These are phyloP conservation scores for Monosporozyma siamensis DNA, from an alignment of 805 yeast species.

Conservation along the genomic window DNA sequence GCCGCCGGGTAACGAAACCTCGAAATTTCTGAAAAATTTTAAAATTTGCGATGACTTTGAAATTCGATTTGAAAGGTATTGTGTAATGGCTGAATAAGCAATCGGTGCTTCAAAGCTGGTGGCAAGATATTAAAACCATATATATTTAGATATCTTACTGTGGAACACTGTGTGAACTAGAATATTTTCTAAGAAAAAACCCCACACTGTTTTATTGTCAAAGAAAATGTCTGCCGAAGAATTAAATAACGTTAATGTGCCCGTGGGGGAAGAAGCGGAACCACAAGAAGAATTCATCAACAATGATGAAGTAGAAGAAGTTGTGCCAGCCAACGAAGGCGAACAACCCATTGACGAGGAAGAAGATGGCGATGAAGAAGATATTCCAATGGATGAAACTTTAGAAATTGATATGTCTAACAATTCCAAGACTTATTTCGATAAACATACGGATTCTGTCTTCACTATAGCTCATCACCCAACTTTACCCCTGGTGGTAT, in stretches of 20 bases:
- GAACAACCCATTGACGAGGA: constrained; percentile 28
- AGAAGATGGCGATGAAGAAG: constrained; percentile 33
- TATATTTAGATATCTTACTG: too few relatives aligned
- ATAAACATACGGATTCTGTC: constrained; percentile 79
- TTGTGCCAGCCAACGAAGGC: constrained; percentile 27
- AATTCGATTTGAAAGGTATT: neutral
- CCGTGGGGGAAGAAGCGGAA: constrained; percentile 8
- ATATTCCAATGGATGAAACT: constrained; percentile 28
- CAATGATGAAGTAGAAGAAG: constrained; percentile 37
- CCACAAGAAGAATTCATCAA: constrained; percentile 33
- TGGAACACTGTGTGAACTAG: too few relatives aligned
- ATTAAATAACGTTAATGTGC: constrained; percentile 1
- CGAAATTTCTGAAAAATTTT: too few relatives aligned
- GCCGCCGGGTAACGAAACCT: constrained; percentile 3
- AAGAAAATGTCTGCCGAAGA: constrained; percentile 12
- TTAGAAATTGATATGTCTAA: constrained; percentile 81
- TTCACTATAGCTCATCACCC: constrained; percentile 82
- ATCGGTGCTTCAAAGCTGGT: too few relatives aligned
- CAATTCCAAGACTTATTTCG: constrained; percentile 84
- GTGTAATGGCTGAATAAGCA: neutral
- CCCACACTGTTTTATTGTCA: too few relatives aligned
- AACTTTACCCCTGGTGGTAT: constrained; percentile 68
- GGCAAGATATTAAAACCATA: too few relatives aligned
- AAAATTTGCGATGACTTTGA: constrained; percentile 1
- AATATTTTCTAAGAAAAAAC: too few relatives aligned